phyloP scores from a whole-genome alignment of 2,329 filamentous ascomycete genomes.

The Colletotrichum graminicola region DNA sequence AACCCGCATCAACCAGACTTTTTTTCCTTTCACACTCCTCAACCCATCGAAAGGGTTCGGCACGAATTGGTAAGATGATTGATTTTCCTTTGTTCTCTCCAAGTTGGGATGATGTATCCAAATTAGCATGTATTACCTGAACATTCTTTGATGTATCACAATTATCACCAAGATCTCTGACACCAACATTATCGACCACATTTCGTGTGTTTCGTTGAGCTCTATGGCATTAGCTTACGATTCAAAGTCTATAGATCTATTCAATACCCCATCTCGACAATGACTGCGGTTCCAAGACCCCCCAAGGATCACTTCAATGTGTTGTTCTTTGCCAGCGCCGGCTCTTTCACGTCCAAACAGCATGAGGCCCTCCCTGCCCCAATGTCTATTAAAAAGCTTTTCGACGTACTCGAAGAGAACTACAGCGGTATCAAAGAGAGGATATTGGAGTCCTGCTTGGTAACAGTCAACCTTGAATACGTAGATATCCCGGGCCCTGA shows the following conservation, averaged over 20 bases:
- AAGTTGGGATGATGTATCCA: conserved; percentile 63
- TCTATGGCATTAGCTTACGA: conserved; percentile 44
- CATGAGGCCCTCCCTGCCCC: conserved; percentile 76
- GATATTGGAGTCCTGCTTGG: conserved; percentile 78
- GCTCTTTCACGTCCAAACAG: conserved; percentile 77
- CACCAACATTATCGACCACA: conserved; percentile 47
- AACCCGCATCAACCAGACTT: neutral
- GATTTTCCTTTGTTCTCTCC: conserved; percentile 9
- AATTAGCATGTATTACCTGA: conserved; percentile 72
- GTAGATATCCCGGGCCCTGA: conserved; percentile 71
- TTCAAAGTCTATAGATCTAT: conserved; percentile 14
- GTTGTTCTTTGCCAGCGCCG: conserved; percentile 84
- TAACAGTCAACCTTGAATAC: conserved; percentile 86
- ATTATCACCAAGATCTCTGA: conserved; percentile 83
- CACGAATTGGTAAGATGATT: conserved; percentile 42
- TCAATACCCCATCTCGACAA: conserved; percentile 40
- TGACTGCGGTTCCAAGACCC: conserved; percentile 58
- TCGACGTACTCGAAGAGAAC: conserved; percentile 73
- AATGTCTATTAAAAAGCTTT: conserved; percentile 72
- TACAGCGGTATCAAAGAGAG: conserved; percentile 78
- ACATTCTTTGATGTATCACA: conserved; percentile 66
- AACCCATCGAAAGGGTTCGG: conserved; percentile 28
- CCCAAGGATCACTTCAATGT: conserved; percentile 79
- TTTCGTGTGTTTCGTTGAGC: conserved; percentile 24
- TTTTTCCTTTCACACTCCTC: neutral